Evolutionary conservation across 2,329 filamentous ascomycete species (phyloP).

Genomic region (Blastomyces parvus): DNA sequence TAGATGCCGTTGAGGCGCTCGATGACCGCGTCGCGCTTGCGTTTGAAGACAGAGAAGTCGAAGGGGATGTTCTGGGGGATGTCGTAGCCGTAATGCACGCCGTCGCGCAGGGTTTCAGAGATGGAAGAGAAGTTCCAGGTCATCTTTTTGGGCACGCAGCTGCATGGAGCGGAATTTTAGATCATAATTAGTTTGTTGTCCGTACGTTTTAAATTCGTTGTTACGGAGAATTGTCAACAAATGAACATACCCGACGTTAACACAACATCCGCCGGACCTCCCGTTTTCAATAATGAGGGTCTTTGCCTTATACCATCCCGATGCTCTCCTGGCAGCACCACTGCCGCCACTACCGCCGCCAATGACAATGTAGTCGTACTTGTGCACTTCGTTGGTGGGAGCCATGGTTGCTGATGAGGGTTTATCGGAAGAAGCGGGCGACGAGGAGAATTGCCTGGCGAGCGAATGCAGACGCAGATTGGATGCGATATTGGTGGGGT

Average conservation of each 20-base stretch:
- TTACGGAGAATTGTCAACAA: background rate
- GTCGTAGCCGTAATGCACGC: constrained; percentile 41
- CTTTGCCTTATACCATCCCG: constrained; percentile 45
- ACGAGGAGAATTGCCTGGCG: constrained; percentile 34
- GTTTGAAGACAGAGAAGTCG: constrained; percentile 41
- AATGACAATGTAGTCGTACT: constrained; percentile 48
- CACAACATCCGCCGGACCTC: constrained; percentile 41
- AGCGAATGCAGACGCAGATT: constrained; percentile 31
- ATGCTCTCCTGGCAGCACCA: constrained; percentile 41
- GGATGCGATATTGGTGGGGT: constrained; percentile 9
- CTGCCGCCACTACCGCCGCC: constrained; percentile 46
- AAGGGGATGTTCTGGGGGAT: constrained; percentile 35
- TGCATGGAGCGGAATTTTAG: constrained; percentile 16
- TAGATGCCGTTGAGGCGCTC: constrained; percentile 40
- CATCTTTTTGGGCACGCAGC: constrained; percentile 46
- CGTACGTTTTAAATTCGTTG: background rate
- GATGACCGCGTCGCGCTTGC: constrained; percentile 39
- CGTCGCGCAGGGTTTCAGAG: constrained; percentile 39
- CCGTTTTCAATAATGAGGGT: constrained; percentile 44
- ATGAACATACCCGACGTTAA: constrained; percentile 44
- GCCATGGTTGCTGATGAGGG: constrained; percentile 30
- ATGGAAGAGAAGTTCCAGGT: constrained; percentile 45
- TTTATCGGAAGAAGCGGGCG: constrained; percentile 13
- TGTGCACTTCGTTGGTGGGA: constrained; percentile 32
- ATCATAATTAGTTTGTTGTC: background rate